Evolutionary conservation across 352 stramenopile species (phyloP), one percentile per base, ranked within the genome.

Genomic region (Globisporangium cederbergense): DNA sequence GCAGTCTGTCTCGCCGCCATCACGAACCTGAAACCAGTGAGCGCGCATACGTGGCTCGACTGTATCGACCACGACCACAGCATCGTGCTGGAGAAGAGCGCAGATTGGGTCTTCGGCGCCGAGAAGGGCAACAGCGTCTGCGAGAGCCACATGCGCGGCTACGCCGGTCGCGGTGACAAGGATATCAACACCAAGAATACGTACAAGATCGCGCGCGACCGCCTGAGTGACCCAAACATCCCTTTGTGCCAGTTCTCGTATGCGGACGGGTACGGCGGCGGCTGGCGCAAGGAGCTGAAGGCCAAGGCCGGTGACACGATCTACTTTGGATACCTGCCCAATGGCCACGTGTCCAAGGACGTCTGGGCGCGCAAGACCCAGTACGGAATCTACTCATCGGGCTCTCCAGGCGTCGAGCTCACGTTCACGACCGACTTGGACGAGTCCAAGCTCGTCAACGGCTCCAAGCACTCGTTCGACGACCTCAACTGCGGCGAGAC

Each of bases 301-400:
- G 60, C 32, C 16, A 45, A 36, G 30, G 42, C 62, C 5, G 46
- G 55, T 5, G 51, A 75, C 34, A 60, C 62, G 0, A 71, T 78
- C 28, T 88, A 83, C 72, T 81, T 81, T 52, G 65, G 77, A 16
- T 90, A 88, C 51, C 45, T 88, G 38, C 73, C 79, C 16, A 87
- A 87, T 60, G 78, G 78, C 28, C 81, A 89, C 53, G 72, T 76
- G 18, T 66, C 65, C 54, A 77, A 77, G n/a, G 65, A 80, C 25
- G 32, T 67, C 13, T 43, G 51, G 11, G 75, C 57, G 7, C 36
- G 40, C 13, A 54, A 51, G 10, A 73, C 72, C 7, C 58, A 61
- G 22, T 75, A 73, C 58, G 70, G 72, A 1, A 40, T 83, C 43
- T 82, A 82, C 65, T 78, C 67, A 66, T 72, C 72, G 0, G 72